A percentile compares a stretch with the other conserved stretches of the same genome.
Evolutionary conservation across 1,284 basidiomycete genomes (phyloP).

Genomic region (Ceratobasidium theobromae): DNA sequence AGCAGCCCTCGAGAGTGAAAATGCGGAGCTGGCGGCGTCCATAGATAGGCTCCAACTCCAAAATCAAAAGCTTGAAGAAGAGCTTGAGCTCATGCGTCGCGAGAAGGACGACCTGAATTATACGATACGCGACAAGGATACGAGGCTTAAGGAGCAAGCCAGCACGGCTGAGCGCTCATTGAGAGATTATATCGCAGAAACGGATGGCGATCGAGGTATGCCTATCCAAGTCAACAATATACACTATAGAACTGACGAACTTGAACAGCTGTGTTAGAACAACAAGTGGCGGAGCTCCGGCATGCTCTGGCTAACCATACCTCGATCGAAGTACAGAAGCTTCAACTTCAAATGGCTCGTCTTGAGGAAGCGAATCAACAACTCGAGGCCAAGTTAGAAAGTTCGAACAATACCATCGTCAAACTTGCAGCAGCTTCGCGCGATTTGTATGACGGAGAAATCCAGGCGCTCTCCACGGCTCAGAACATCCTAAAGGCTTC

Average conservation of each 20-base stretch:
- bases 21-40: conserved; percentile 60
- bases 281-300: conserved; percentile 77
- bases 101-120: conserved; percentile 52
- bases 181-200: conserved; percentile 85
- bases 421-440: conserved; percentile 45
- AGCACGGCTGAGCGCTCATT: conserved; percentile 81
- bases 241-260: not conserved
- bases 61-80: conserved; percentile 39
- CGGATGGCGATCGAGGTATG: conserved; percentile 73
- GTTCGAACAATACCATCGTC: conserved; percentile 42
- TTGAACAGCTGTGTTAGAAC: conserved; percentile 69
- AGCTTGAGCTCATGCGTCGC: conserved; percentile 64
- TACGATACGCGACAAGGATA: conserved; percentile 62
- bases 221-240: no score
- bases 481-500: conserved; percentile 29
- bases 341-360: conserved; percentile 35
- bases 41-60: conserved; percentile 60
- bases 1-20: conserved; percentile 52
- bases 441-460: conserved; percentile 43
- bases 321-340: conserved; percentile 42
- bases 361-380: conserved; percentile 35
- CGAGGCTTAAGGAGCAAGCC: conserved; percentile 69
- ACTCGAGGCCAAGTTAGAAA: conserved; percentile 43
- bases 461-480: conserved; percentile 36
- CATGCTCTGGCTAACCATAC: conserved; percentile 39